Conservation (phyloP, 129 eudicot genomes). For the Centaurea solstitialis region DNA sequence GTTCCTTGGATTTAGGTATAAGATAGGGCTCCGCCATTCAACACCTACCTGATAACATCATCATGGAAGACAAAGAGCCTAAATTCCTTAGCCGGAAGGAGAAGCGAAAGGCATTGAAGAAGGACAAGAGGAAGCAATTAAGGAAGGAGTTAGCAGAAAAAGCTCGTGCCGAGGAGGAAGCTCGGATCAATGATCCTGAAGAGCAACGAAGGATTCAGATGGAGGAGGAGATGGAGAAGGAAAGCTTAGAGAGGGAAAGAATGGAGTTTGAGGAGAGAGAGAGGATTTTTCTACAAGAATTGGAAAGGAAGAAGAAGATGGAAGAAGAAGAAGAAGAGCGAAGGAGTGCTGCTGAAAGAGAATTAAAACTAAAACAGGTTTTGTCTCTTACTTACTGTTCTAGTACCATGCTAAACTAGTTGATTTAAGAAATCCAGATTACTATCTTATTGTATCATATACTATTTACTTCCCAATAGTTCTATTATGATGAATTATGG, state of each 20-base stretch:
- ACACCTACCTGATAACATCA: slow-evolving; percentile 18
- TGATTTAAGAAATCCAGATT: slow-evolving; percentile 5
- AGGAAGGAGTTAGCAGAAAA: slow-evolving; percentile 77
- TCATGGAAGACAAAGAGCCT: background rate
- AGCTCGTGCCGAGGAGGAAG: slow-evolving; percentile 75
- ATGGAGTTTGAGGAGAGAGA: slow-evolving; percentile 84
- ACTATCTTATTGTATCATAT: background rate
- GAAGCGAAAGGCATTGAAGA: slow-evolving; percentile 81
- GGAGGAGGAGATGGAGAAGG: slow-evolving; percentile 64
- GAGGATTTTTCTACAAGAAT: slow-evolving; percentile 54
- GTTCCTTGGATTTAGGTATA: no score
- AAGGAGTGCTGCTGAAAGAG: slow-evolving; percentile 31
- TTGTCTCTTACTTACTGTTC: background rate
- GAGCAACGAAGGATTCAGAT: slow-evolving; percentile 55
- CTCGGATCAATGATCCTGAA: slow-evolving; percentile 70
- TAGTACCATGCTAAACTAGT: background rate
- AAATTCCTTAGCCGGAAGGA: slow-evolving; percentile 58
- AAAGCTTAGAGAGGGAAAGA: slow-evolving; percentile 69
- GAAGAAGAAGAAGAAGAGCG: slow-evolving; percentile 45
- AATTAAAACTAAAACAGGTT: slow-evolving; percentile 46
- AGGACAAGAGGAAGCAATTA: slow-evolving; percentile 80
- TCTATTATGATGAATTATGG: background rate
- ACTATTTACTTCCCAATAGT: background rate
- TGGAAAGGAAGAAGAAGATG: slow-evolving; percentile 51
- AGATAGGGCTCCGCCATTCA: background rate